A percentile compares a stretch with the other conserved stretches of the same genome.
Evolutionary conservation across 2,329 filamentous ascomycete genomes (phyloP).

Genomic region (Aspergillus fumigatiaffinis): DNA sequence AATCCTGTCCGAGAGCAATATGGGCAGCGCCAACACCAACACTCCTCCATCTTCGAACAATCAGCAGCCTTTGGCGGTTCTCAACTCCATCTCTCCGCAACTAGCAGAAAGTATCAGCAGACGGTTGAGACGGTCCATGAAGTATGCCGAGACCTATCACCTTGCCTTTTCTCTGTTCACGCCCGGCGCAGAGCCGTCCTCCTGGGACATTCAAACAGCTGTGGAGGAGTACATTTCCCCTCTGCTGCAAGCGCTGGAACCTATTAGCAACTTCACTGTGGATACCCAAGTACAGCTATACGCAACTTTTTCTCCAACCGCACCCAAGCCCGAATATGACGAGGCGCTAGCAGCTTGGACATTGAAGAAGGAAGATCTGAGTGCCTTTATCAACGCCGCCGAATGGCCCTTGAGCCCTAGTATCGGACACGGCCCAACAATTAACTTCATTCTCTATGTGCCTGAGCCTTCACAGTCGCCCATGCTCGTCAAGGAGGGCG

Average conservation of each 20-base stretch:
- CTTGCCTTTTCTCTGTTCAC: conserved; percentile 95
- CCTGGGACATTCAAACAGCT: conserved; percentile 85
- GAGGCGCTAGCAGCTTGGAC: conserved; percentile 56
- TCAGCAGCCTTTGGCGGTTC: conserved; percentile 28
- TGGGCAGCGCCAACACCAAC: conserved; percentile 19
- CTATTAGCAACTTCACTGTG: conserved; percentile 92
- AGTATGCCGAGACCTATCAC: conserved; percentile 91
- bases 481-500: conserved; percentile 56
- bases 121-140: conserved; percentile 78
- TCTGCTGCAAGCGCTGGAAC: conserved; percentile 70
- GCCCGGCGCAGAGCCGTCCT: conserved; percentile 69
- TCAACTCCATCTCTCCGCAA: conserved; percentile 40
- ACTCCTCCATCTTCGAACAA: conserved; percentile 18
- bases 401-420: conserved; percentile 96
- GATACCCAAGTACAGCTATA: conserved; percentile 96
- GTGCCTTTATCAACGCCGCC: conserved; percentile 93
- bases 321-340: conserved; percentile 55
- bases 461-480: conserved; percentile 65
- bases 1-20: conserved; percentile 57
- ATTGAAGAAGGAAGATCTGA: conserved; percentile 79
- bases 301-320: conserved; percentile 63
- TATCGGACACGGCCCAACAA: conserved; percentile 86
- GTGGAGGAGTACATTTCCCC: conserved; percentile 78
- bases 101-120: conserved; percentile 57
- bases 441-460: conserved; percentile 93